Evolutionary conservation across 371 early-diverging fungal species (phyloP).

Genomic region (Mucor plumbeus): DNA sequence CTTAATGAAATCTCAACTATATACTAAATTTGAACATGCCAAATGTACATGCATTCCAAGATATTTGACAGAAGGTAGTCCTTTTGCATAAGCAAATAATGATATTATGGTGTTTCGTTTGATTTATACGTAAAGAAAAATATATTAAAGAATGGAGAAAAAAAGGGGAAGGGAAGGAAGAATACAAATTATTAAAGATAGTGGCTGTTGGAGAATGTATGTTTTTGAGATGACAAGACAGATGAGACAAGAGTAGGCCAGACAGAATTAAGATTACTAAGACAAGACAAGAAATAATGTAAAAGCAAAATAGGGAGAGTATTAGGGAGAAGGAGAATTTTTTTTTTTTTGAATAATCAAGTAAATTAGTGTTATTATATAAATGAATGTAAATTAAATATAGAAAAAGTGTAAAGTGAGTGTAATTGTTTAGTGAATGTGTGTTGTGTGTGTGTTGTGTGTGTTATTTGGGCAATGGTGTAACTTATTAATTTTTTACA

Average conservation of each 20-base stretch:
- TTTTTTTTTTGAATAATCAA: background rate
- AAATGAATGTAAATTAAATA: background rate
- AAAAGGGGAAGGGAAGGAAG: no score
- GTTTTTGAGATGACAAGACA: no score
- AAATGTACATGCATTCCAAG: no score
- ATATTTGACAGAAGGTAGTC: no score
- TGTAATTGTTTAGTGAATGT: slow-evolving; percentile 1
- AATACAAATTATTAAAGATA: no score
- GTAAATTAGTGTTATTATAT: slow-evolving; percentile 5
- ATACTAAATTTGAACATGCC: no score
- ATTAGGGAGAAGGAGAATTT: background rate
- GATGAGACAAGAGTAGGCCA: background rate
- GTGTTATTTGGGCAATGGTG: background rate
- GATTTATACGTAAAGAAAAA: no score
- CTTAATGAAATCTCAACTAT: no score
- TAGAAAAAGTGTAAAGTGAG: background rate
- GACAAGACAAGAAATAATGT: slow-evolving; percentile 3
- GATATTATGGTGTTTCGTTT: no score
- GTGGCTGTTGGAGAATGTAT: no score
- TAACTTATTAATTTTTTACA: slow-evolving; percentile 11
- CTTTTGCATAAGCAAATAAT: no score
- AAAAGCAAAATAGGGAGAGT: background rate
- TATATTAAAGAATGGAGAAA: no score
- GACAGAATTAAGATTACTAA: background rate
- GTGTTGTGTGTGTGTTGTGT: background rate